A percentile compares a stretch with the other conserved stretches of the same genome.
Conservation (phyloP, 2,329 filamentous ascomycete species). For the Ophioceras dolichostomum region DNA sequence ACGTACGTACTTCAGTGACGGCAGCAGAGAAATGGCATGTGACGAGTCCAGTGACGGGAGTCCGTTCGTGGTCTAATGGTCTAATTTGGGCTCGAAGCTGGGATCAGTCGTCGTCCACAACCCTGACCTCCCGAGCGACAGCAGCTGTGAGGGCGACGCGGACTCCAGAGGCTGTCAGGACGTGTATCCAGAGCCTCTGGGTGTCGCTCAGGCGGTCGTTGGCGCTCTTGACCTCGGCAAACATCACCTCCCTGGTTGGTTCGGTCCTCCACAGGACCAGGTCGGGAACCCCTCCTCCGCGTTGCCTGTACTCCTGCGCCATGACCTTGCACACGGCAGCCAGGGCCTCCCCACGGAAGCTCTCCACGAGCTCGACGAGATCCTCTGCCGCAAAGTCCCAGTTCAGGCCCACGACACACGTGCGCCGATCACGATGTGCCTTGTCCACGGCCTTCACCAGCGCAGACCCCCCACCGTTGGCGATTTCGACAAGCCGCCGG, state of each 20-base stretch:
- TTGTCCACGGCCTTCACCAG: constrained; percentile 60
- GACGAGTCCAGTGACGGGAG: too few species aligned
- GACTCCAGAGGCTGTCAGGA: constrained; percentile 73
- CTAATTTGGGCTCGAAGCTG: too few species aligned
- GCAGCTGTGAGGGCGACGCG: constrained; percentile 70
- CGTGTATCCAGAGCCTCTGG: constrained; percentile 93
- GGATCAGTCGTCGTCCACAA: background rate
- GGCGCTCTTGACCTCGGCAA: constrained; percentile 68
- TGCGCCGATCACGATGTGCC: constrained; percentile 55
- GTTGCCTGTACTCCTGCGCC: constrained; percentile 83
- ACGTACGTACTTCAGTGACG: too few species aligned
- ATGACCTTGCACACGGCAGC: constrained; percentile 84
- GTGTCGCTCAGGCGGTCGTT: constrained; percentile 95
- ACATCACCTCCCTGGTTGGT: constrained; percentile 36
- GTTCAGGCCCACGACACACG: constrained; percentile 82
- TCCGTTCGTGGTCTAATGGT: too few species aligned
- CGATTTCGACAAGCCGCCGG: constrained; percentile 71
- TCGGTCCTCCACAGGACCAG: constrained; percentile 68
- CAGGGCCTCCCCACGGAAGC: constrained; percentile 70
- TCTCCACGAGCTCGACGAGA: constrained; percentile 63
- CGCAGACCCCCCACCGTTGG: constrained; percentile 61
- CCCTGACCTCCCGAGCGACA: constrained; percentile 36
- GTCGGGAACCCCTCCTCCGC: constrained; percentile 84
- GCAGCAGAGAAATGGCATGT: too few species aligned
- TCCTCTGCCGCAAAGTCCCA: constrained; percentile 80